phyloP scores from a whole-genome alignment of 2,329 filamentous ascomycete species.

The Dothistroma septosporum region DNA sequence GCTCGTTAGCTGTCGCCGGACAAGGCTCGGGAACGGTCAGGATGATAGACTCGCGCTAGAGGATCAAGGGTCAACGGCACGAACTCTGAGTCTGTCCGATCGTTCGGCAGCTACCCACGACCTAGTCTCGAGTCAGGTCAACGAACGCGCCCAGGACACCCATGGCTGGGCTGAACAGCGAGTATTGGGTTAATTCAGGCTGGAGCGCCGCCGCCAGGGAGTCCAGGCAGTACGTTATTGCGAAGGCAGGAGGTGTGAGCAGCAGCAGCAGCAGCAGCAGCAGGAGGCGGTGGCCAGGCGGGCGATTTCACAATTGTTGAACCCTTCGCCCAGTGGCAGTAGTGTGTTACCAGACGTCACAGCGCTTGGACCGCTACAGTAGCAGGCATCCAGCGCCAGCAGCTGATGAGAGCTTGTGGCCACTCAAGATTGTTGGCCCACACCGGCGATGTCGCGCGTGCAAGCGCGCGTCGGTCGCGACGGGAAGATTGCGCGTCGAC shows the following conservation, averaged over 20 bases:
- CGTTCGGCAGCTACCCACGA: neutral
- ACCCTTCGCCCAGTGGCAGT: neutral
- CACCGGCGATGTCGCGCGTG: no score
- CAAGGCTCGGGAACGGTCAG: neutral
- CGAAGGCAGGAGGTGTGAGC: neutral
- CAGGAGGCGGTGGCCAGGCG: neutral
- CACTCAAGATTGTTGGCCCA: neutral
- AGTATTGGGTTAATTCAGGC: neutral
- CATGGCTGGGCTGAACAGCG: neutral
- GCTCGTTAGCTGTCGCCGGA: neutral
- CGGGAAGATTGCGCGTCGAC: no score
- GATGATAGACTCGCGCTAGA: constrained; percentile 1
- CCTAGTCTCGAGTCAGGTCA: neutral
- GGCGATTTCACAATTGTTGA: neutral
- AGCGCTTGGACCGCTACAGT: neutral
- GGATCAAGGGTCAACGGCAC: neutral
- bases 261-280: neutral
- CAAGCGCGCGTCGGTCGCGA: neutral
- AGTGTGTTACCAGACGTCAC: neutral
- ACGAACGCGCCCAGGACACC: neutral
- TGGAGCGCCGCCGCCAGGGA: neutral
- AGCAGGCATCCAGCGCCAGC: neutral
- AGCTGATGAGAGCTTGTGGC: neutral
- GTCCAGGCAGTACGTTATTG: neutral
- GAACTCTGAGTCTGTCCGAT: constrained; percentile 4